Evolutionary conservation across 2,329 filamentous ascomycete species (phyloP).

Genomic region (Neopestalotiopsis clavispora): DNA sequence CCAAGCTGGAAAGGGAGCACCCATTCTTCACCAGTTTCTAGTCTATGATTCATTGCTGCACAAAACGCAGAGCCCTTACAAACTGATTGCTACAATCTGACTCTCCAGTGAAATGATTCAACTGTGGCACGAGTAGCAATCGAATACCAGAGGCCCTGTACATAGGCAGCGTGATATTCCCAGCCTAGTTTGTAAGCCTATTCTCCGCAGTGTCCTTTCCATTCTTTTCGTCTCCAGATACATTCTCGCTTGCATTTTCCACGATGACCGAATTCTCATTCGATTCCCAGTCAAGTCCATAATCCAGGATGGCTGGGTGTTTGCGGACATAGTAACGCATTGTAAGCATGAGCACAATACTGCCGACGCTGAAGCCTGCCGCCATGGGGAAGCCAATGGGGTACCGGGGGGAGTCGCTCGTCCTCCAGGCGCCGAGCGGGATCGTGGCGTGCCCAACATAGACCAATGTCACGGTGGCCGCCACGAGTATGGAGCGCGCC

Average conservation of each 20-base stretch:
- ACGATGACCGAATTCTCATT: neutral
- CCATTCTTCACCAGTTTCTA: too few species aligned
- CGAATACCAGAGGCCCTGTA: too few species aligned
- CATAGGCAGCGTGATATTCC: too few species aligned
- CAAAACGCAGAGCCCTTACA: too few species aligned
- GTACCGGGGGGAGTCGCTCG: conserved; percentile 39
- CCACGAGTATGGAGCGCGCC: conserved; percentile 41
- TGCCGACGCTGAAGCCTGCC: conserved; percentile 36
- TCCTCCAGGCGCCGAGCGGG: conserved; percentile 40
- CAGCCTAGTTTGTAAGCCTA: neutral
- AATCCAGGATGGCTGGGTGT: conserved; percentile 27
- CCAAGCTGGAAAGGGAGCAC: too few species aligned
- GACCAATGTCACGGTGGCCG: conserved; percentile 42
- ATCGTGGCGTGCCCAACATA: conserved; percentile 45
- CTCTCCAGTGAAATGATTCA: too few species aligned
- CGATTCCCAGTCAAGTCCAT: conserved; percentile 17
- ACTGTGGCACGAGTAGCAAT: too few species aligned
- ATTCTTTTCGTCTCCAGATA: neutral
- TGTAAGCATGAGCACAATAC: conserved; percentile 36
- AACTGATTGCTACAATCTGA: too few species aligned
- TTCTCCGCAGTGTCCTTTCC: neutral
- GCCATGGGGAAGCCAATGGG: conserved; percentile 43
- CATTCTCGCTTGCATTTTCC: neutral
- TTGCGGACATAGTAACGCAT: conserved; percentile 34
- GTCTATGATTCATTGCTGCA: too few species aligned